A percentile compares a stretch with the other conserved stretches of the same genome.
Conservation (phyloP, 371 early-diverging fungal species). For the Paramicrosporidium saccamoebae region DNA sequence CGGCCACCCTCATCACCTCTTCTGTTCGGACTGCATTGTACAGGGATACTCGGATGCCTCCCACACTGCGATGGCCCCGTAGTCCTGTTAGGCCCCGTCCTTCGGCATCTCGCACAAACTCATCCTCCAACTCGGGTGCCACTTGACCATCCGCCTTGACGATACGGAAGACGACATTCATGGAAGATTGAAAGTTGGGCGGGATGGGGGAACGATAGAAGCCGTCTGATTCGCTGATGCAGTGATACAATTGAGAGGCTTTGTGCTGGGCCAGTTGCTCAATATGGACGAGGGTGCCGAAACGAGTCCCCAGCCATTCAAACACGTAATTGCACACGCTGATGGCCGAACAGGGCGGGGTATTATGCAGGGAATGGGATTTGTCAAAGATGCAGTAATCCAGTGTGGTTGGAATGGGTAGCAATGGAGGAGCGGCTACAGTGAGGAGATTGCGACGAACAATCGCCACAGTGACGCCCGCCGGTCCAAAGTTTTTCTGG, state of each 20-base stretch:
- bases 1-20: too few relatives aligned
- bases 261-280: conserved; percentile 21
- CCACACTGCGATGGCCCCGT: conserved; percentile 71
- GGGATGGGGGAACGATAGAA: conserved; percentile 34
- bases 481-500: conserved; percentile 87
- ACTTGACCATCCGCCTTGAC: conserved; percentile 8
- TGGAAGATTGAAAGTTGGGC: conserved; percentile 20
- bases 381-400: conserved; percentile 46
- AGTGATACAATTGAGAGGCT: conserved; percentile 22
- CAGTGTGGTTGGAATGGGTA: conserved; percentile 36
- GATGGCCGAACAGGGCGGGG: conserved; percentile 80
- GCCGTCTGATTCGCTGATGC: conserved; percentile 16
- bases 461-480: conserved; percentile 68
- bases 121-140: conserved; percentile 24
- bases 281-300: conserved; percentile 38
- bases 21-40: too few relatives aligned
- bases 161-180: conserved; percentile 68
- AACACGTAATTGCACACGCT: conserved; percentile 60
- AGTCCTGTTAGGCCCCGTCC: conserved; percentile 39
- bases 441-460: conserved; percentile 51
- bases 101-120: conserved; percentile 44
- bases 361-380: conserved; percentile 67
- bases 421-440: conserved; percentile 7
- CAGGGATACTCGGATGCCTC: conserved; percentile 66
- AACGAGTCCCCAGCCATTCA: conserved; percentile 28